Evolutionary conservation across 257 asterid genomes (phyloP), one percentile per base, ranked within the genome.

Genomic region (Coffea eugenioides): DNA sequence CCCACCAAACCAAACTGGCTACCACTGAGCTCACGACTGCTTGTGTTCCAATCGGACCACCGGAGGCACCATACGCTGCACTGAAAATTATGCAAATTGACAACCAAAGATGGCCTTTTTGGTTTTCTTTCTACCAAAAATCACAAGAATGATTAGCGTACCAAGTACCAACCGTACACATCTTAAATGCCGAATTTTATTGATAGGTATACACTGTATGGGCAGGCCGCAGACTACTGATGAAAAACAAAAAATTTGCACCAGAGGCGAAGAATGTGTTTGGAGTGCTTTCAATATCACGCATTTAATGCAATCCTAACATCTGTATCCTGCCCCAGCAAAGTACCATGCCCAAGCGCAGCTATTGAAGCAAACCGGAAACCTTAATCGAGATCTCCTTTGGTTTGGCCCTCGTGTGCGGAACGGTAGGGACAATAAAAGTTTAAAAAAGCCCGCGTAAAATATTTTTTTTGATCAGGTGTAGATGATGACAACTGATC

Each of bases 121-220:
- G 20, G 0, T 23, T 71, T 46, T 39, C 43, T 39, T 15, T 46
- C 51, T 2, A 25, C 23, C 8, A 27, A 46, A 71, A n/a, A 25
- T n/a, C 13, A 48, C 39, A 16, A 23, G 23, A 71, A 46, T 11
- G 59, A 73, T 73, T 34, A 18, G 62, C 8, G 46, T 62, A 76
- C 73, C 80, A 43, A 76, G 46, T 62, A 76, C 73, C 80, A 43
- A 76, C 73, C 72, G 71, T 62, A 61, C 79, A 71, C 79, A 71
- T 57, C 75, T 45, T 71, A 45, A 21, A 46, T 6, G 56, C 25
- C 14, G 41, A 48, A 16, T 46, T n/a, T 23, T 59, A 46, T 23
- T 39, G 43, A 2, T 39, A 3, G 25, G 61, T 25, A 9, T 48
- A 25, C 62, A 71, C 41, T 71, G 76, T 62, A 48, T 25, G 76